Conservation (phyloP, 2,329 filamentous ascomycete species). For the Trichoderma aggressivum region DNA sequence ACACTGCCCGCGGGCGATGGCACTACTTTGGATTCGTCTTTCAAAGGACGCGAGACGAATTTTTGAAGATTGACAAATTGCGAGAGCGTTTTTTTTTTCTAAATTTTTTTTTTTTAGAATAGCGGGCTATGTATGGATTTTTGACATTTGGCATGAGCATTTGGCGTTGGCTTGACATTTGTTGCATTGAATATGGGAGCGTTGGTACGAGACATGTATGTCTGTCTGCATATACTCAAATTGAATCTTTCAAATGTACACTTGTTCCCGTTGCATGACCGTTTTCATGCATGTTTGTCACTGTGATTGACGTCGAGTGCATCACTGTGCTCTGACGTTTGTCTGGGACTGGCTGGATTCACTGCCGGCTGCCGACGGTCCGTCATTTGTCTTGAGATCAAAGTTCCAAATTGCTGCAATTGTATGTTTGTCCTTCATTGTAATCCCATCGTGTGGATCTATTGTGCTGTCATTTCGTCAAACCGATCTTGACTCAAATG, state of each 20-base stretch:
- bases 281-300: not conserved
- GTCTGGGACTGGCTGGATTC: not conserved
- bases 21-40: slow-evolving; percentile 31
- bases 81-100: not conserved
- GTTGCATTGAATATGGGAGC: slow-evolving; percentile 4
- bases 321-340: not conserved
- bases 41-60: slow-evolving; percentile 20
- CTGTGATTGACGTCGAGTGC: not conserved
- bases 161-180: not conserved
- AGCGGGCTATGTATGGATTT: not conserved
- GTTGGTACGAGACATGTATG: not conserved
- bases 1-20: slow-evolving; percentile 22
- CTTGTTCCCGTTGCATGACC: not conserved
- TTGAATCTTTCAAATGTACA: not conserved
- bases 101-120: no score
- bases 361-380: not conserved
- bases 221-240: not conserved
- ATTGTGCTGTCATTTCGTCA: not conserved
- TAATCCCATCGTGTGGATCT: not conserved
- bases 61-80: not conserved
- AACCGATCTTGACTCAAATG: not conserved
- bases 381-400: not conserved
- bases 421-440: not conserved
- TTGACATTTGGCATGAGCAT: not conserved
- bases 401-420: not conserved